Percentiles rank a stretch among this genome's conserved stretches.
These are phyloP conservation scores for Monilinia fructicola DNA, from an alignment of 2,329 filamentous ascomycete species.

Conservation along the genomic window DNA sequence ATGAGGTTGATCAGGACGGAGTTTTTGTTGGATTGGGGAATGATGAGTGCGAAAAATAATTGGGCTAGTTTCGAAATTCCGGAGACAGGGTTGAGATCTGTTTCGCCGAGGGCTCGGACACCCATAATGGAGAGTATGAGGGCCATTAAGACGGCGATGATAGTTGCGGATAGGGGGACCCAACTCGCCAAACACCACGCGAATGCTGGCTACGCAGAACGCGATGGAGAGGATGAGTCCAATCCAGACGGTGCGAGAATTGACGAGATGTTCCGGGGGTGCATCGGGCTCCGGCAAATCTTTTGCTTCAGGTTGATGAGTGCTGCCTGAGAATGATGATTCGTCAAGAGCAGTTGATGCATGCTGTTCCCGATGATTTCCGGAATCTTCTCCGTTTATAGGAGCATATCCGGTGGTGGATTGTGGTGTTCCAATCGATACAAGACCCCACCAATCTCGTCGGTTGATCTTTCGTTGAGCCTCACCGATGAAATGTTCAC, in stretches of 20 bases:
- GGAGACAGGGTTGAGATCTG: slow-evolving; percentile 92
- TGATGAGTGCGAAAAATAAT: slow-evolving; percentile 88
- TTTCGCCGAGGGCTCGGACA: slow-evolving; percentile 70
- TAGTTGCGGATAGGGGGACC: slow-evolving; percentile 73
- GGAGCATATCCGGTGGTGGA: slow-evolving; percentile 35
- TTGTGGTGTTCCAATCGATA: slow-evolving; percentile 28
- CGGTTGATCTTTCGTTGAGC: slow-evolving; percentile 33
- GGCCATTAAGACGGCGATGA: slow-evolving; percentile 80
- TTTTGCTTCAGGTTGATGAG: slow-evolving; percentile 25
- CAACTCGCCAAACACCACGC: slow-evolving; percentile 77
- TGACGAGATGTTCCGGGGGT: slow-evolving; percentile 78
- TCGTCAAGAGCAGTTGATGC: slow-evolving; percentile 25
- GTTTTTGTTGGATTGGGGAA: slow-evolving; percentile 75
- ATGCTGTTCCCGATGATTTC: slow-evolving; percentile 25
- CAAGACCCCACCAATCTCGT: slow-evolving; percentile 38
- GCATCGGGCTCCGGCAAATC: slow-evolving; percentile 64
- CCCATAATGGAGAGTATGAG: slow-evolving; percentile 77
- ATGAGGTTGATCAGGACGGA: slow-evolving; percentile 94
- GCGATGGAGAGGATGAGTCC: slow-evolving; percentile 73
- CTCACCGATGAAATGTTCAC: slow-evolving; percentile 43
- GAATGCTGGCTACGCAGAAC: slow-evolving; percentile 79
- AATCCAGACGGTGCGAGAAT: slow-evolving; percentile 67
- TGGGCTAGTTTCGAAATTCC: slow-evolving; percentile 97
- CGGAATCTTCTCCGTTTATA: slow-evolving; percentile 26
- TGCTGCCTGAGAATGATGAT: background rate